Percentiles rank a stretch among this genome's conserved stretches.
Conservation (phyloP, 805 yeast genomes). For the Starmerella khaoyaiensis region DNA sequence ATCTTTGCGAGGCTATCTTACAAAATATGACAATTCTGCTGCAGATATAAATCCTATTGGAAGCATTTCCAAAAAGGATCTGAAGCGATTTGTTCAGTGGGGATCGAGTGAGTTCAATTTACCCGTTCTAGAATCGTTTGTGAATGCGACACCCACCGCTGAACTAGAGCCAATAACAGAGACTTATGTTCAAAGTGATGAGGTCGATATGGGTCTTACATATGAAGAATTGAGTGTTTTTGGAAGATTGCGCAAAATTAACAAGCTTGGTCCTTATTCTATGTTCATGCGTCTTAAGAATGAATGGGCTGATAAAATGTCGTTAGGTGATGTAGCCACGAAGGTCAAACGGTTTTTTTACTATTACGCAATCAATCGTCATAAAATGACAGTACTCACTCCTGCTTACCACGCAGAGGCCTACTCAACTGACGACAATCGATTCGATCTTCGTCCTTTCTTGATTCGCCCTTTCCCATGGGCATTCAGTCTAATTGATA, state of each 20-base stretch:
- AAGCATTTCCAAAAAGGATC: slow-evolving; percentile 91
- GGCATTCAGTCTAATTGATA: slow-evolving; percentile 82
- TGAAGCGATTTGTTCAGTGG: slow-evolving; percentile 74
- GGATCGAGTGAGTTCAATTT: slow-evolving; percentile 55
- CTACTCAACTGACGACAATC: slow-evolving; percentile 94
- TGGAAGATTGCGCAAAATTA: slow-evolving; percentile 82
- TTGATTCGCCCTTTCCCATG: slow-evolving; percentile 82
- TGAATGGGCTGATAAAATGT: slow-evolving; percentile 65
- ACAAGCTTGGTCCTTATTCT: slow-evolving; percentile 91
- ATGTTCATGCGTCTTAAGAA: slow-evolving; percentile 85
- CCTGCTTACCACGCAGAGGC: slow-evolving; percentile 97
- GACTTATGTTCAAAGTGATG: slow-evolving; percentile 88
- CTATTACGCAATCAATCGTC: slow-evolving; percentile 89
- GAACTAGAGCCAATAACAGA: slow-evolving; percentile 94
- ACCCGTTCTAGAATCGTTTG: slow-evolving; percentile 65
- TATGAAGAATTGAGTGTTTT: slow-evolving; percentile 85
- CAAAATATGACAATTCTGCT: slow-evolving; percentile 93
- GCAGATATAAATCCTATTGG: slow-evolving; percentile 98
- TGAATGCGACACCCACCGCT: slow-evolving; percentile 93
- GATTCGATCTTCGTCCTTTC: slow-evolving; percentile 94
- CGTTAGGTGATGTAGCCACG: slow-evolving; percentile 75
- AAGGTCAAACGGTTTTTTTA: slow-evolving; percentile 89
- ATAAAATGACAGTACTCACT: slow-evolving; percentile 93
- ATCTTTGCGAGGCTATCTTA: slow-evolving; percentile 84
- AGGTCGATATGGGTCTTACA: slow-evolving; percentile 96